Conservation (phyloP, 2,329 filamentous ascomycete species). For the Elsinoe ampelina region DNA sequence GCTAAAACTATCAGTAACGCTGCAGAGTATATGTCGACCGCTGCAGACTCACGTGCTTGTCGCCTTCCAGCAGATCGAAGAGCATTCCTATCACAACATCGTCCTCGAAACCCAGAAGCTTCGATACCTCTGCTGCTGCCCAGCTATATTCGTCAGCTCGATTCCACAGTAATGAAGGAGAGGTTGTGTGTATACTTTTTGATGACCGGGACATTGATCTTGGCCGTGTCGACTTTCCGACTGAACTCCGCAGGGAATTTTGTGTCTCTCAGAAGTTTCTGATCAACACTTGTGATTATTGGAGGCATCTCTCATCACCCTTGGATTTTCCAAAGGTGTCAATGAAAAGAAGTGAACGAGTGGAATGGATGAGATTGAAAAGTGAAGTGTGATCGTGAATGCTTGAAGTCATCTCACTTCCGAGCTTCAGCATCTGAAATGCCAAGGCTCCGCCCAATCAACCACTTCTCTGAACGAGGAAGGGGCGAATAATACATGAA, state of each 20-base stretch:
- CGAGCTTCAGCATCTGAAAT: not conserved
- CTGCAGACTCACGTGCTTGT: conserved; percentile 56
- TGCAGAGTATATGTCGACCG: not conserved
- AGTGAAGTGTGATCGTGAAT: too few species aligned
- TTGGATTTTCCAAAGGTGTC: not conserved
- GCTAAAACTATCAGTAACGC: conserved; percentile 43
- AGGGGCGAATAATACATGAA: not conserved
- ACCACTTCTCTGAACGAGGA: not conserved
- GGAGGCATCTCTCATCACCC: conserved; percentile 15
- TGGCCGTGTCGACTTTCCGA: conserved; percentile 92
- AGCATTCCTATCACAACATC: conserved; percentile 88
- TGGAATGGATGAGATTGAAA: not conserved
- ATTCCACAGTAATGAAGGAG: too few species aligned
- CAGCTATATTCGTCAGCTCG: conserved; percentile 49
- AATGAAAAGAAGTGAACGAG: not conserved
- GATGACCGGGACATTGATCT: conserved; percentile 95
- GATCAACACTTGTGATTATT: conserved; percentile 64
- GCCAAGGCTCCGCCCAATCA: not conserved
- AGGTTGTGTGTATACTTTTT: conserved; percentile 58
- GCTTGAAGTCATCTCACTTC: too few species aligned
- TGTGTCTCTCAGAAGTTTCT: conserved; percentile 79
- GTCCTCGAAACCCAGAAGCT: conserved; percentile 85
- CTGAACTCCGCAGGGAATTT: conserved; percentile 92
- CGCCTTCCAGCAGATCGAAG: conserved; percentile 60
- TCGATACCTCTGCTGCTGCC: conserved; percentile 81